phyloP scores from a whole-genome alignment of 2,329 filamentous ascomycete genomes.

The Rutstroemia sp. region DNA sequence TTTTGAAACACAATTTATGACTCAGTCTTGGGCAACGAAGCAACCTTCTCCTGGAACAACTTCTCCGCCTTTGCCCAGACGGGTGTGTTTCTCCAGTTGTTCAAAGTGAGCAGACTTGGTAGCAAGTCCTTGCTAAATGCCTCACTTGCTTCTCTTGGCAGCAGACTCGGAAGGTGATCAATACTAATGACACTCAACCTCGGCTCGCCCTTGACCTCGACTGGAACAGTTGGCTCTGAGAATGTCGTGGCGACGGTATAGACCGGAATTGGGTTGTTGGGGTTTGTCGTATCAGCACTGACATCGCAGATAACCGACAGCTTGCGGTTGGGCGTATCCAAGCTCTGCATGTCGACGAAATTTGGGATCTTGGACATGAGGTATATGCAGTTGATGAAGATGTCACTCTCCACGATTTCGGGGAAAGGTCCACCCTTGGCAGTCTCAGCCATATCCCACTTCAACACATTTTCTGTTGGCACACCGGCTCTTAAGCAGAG shows the following conservation, averaged over 20 bases:
- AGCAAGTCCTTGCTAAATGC: slow-evolving; percentile 73
- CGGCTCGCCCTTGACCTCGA: slow-evolving; percentile 48
- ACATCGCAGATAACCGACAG: slow-evolving; percentile 79
- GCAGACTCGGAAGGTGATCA: slow-evolving; percentile 74
- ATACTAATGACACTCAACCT: slow-evolving; percentile 76
- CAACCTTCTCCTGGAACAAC: slow-evolving; percentile 77
- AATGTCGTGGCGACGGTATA: slow-evolving; percentile 84
- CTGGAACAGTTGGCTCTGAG: slow-evolving; percentile 74
- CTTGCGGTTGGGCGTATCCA: slow-evolving; percentile 61
- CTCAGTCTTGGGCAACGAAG: slow-evolving; percentile 47
- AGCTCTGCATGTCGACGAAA: slow-evolving; percentile 67
- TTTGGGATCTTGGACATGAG: slow-evolving; percentile 70
- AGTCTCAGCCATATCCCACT: slow-evolving; percentile 75
- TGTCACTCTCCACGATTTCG: slow-evolving; percentile 68
- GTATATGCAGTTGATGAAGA: slow-evolving; percentile 88
- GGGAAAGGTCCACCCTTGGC: slow-evolving; percentile 60
- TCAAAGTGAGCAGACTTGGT: slow-evolving; percentile 69
- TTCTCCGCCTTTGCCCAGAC: slow-evolving; percentile 86
- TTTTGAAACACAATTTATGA: slow-evolving; percentile 4
- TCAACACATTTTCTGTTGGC: slow-evolving; percentile 56
- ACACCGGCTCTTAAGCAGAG: slow-evolving; percentile 70
- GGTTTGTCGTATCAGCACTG: slow-evolving; percentile 66
- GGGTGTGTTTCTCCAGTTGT: slow-evolving; percentile 61
- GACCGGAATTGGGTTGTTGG: slow-evolving; percentile 63
- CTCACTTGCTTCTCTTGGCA: slow-evolving; percentile 82